Percentiles rank a stretch among this genome's conserved stretches.
Evolutionary conservation across 2,329 filamentous ascomycete species (phyloP).

Genomic region (Diplodia mutila): DNA sequence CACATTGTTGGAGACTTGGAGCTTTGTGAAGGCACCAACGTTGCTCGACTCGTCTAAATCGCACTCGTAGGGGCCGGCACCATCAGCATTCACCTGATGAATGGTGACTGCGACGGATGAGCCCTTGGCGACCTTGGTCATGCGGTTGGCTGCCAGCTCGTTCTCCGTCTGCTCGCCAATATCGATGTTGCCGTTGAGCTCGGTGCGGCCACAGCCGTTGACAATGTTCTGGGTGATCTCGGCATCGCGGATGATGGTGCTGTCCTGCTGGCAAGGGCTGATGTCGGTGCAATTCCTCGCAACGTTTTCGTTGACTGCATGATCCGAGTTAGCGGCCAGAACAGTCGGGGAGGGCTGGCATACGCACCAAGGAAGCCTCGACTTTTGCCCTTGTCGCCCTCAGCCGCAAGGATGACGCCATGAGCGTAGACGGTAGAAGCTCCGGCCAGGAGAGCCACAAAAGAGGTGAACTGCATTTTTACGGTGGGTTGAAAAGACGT

Average conservation of each 20-base stretch:
- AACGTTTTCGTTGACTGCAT: constrained; percentile 38
- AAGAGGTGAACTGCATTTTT: constrained; percentile 35
- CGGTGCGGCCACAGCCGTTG: constrained; percentile 42
- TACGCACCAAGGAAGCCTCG: constrained; percentile 38
- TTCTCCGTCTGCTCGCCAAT: constrained; percentile 45
- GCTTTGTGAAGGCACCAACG: constrained; percentile 49
- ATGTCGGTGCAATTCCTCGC: constrained; percentile 45
- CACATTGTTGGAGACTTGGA: constrained; percentile 63
- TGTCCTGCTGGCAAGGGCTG: constrained; percentile 44
- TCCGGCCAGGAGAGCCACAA: constrained; percentile 38
- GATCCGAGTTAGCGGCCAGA: constrained; percentile 6
- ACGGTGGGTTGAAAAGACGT: neutral
- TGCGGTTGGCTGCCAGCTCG: constrained; percentile 38
- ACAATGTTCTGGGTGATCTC: constrained; percentile 45
- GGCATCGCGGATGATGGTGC: constrained; percentile 41
- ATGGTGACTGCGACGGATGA: constrained; percentile 40
- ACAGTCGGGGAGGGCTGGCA: neutral
- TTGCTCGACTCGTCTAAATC: constrained; percentile 40
- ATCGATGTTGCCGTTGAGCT: constrained; percentile 44
- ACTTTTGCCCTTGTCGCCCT: constrained; percentile 36
- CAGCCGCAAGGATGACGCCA: constrained; percentile 37
- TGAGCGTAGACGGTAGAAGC: constrained; percentile 37
- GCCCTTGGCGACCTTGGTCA: constrained; percentile 36
- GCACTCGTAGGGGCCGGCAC: constrained; percentile 54
- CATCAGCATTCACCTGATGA: constrained; percentile 60